Evolutionary conservation across 2,329 filamentous ascomycete genomes (phyloP), one percentile per base, ranked within the genome.

Genomic region (Botrytis byssoidea): DNA sequence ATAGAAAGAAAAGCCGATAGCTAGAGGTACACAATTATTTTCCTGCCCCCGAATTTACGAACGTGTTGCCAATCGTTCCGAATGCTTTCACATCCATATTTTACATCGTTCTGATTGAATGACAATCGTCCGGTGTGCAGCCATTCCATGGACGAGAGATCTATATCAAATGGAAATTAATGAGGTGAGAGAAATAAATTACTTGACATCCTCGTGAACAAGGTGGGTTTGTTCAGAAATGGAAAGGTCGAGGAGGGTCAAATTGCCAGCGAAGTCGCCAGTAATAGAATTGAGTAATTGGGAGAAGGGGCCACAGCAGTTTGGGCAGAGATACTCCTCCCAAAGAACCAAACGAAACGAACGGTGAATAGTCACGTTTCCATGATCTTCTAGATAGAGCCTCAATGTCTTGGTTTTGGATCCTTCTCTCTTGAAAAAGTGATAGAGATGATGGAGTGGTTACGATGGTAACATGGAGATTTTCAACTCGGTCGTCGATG

Each of bases 231-330:
- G 44, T 71, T 42, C 29, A 55, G 55, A 67, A 63, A 70, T 74
- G 73, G 60, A 69, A 82, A 77, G 32, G 68, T 46, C 64, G 59
- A 68, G 32, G 57, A 40, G 40, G 35, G 18, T 57, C 35, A 66
- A 48, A 40, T 68, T 72, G 70, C 70, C 70, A 72, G 70, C 70
- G 70, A 65, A 72, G 61, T 72, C 70, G 48, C 37, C 66, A 37
- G 66, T 57, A 32, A 68, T 10, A 40, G 35, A 67, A 55, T 67
- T 18, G 32, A 42, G 66, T 29, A 22, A 57, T 68, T 57, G 66
- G 46, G 65, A 68, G 65, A 40, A 68, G 37, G 16, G 37, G 25
- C 29, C 65, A 68, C 48, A 57, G n/a, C 48, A 42, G 25, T 40
- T 40, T 55, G 60, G 60, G 60, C 70, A 32, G 59, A 65, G 35